Evolutionary conservation across 2,329 filamentous ascomycete species (phyloP), one percentile per base, ranked within the genome.

Genomic region (Stagonosporopsis tanaceti): DNA sequence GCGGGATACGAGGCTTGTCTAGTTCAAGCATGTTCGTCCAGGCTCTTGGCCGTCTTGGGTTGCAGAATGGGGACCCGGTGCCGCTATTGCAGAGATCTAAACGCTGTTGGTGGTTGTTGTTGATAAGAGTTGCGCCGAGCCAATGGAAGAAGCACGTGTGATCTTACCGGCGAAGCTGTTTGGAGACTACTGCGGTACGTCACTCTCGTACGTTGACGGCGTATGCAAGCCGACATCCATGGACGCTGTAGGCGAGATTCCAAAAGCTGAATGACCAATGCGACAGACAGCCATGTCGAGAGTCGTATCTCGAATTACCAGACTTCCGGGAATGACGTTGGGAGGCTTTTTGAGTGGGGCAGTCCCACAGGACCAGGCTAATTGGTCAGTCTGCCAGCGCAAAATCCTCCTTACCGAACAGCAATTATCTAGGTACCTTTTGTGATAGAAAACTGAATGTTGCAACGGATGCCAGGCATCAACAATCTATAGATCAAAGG

Each of bases 131-230:
- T 38, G 22, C 48, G 50, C 34, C 45, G 48, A 57, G 39, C 54
- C 54, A 57, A 57, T 57, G 45, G 39, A 27, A 48, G 22, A 8
- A 35, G 44, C 54, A 57, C 48, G 54, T 57, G 54, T 40, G 54
- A 46, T 14, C 37, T 22, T 45, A 30, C 47, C 47, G 27, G 40
- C 35, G 41, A 12, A 41, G 46, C 24, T 17, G 30, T 39, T n/a
- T 28, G 28, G 41, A 40, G 27, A 14, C 42, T 44, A 42, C 42
- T 34, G 34, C 35, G 22, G 34, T 34, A 44, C 32, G 9, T 35
- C 15, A 25, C 17, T 38, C 15, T 12, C 9, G 32, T 17, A 3
- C 37, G 14, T 47, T 38, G 42, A 32, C 42, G 22, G 15, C 11
- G 24, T 1, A 28, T 42, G 39, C 15, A 22, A 12, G n/a, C 7